Base-by-base conservation (phyloP, 1,139 yeast species). In the Pichia sorboxylosa region DNA sequence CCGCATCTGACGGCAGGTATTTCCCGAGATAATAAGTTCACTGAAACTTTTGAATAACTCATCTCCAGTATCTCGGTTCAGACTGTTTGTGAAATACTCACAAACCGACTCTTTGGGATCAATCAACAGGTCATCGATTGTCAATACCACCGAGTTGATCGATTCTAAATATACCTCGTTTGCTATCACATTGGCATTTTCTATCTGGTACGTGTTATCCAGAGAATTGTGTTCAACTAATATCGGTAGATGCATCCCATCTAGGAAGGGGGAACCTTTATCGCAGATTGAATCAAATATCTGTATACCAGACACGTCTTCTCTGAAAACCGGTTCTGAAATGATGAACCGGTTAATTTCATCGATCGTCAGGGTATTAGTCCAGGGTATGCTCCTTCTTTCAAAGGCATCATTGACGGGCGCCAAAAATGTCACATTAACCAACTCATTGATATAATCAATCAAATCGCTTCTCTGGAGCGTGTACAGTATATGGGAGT, bases 371-470 rank as follows among this genome's bases (percentile, higher is more conserved):
- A 49, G 24, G 13, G 24, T 32, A 6, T 33, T 17, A 9, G 30
- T 19, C 27, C 30, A 34, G 11, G 33, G 30, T 6, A 34, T 20
- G 7, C 31, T 32, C 9, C 31, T 24, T 2, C 29, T 28, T 9
- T 32, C 38, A 54, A 81, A 85, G 1, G 95, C 96, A 46, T 80
- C 74, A 55, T 87, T 84, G 14, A 82, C 68, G 0, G 97, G 96
- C 0, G 96, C 96, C 29, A 84, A 53, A 14, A 87, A 57, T 0
- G 97, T 84, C 33, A 78, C 67, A 51, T 85, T 80, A 24, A 63
- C 59, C 40, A 80, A 55, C 24, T 61, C 59, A 51, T 84, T 87
- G 31, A 90, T 54, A 22, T 59, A 55, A 1, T 93, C 92, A 1
- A 90, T 61, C 40, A 81, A 57, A 10, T 79, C 92, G 29, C 66